Evolutionary conservation across 352 stramenopile genomes (phyloP).

Genomic region (Globisporangium mamillatum): DNA sequence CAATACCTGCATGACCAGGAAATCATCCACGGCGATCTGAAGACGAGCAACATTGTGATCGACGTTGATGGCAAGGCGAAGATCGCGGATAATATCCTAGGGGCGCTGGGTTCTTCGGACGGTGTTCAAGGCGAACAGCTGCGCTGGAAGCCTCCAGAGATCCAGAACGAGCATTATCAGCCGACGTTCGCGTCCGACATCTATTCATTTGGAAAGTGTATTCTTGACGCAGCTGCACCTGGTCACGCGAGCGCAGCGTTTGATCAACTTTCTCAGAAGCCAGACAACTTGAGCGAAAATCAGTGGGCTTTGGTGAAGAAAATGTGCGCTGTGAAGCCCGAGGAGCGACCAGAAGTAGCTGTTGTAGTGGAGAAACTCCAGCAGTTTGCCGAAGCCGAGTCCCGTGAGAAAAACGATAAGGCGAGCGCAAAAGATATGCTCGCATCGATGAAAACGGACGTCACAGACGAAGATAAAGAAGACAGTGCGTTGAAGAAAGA

Average conservation of each 20-base stretch:
- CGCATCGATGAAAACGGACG: background rate
- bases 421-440: background rate
- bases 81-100: constrained; percentile 7
- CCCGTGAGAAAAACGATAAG: background rate
- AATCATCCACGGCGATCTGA: background rate
- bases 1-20: constrained; percentile 8
- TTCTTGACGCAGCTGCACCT: background rate
- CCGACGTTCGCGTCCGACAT: constrained; percentile 4
- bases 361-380: background rate
- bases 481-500: background rate
- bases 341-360: background rate
- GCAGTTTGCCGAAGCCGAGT: constrained; percentile 7
- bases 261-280: background rate
- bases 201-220: constrained; percentile 7
- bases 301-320: constrained; percentile 4
- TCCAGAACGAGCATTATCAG: background rate
- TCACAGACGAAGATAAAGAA: background rate
- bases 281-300: background rate
- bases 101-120: background rate
- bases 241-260: background rate
- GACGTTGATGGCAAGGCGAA: background rate
- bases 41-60: background rate
- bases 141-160: background rate
- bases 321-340: constrained; percentile 8
- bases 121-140: background rate